Evolutionary conservation across 2,329 filamentous ascomycete genomes (phyloP).

Genomic region (Phoma herbarum): DNA sequence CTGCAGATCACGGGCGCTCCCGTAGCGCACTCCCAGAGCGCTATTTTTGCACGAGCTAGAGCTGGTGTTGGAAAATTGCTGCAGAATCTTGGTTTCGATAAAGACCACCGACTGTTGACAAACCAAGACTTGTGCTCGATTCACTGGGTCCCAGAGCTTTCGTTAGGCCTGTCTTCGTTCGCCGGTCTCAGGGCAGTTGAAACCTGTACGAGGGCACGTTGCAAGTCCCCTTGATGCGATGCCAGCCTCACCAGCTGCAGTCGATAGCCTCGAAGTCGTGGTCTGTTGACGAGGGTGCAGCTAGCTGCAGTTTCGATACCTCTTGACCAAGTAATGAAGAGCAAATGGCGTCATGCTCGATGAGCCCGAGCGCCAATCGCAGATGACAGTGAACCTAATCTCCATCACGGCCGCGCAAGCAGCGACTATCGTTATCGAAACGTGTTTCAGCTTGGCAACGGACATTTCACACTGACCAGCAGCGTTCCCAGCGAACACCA

Average conservation of each 20-base stretch:
- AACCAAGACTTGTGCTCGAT: background rate
- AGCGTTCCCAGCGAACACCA: background rate
- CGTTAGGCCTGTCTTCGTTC: background rate
- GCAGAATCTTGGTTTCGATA: slow-evolving; percentile 11
- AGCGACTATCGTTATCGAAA: slow-evolving; percentile 16
- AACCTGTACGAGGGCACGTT: background rate
- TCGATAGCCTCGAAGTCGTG: slow-evolving; percentile 1
- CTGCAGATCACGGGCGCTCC: slow-evolving; percentile 32
- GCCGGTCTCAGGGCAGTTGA: background rate
- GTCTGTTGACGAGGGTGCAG: background rate
- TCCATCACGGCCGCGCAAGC: slow-evolving; percentile 8
- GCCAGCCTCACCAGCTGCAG: background rate
- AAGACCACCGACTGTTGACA: background rate
- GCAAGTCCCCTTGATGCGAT: background rate
- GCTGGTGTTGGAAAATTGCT: background rate
- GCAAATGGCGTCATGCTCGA: slow-evolving; percentile 3
- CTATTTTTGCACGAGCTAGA: slow-evolving; percentile 15
- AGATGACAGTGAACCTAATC: background rate
- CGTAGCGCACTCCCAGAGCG: slow-evolving; percentile 14
- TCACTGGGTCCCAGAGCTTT: background rate
- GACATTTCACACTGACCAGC: background rate
- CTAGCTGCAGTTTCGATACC: slow-evolving; percentile 3
- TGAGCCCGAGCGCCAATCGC: slow-evolving; percentile 1
- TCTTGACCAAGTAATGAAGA: background rate
- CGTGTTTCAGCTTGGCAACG: slow-evolving; percentile 12